Conservation (phyloP, 2,329 filamentous ascomycete genomes). For the Pseudogymnoascus sp. region DNA sequence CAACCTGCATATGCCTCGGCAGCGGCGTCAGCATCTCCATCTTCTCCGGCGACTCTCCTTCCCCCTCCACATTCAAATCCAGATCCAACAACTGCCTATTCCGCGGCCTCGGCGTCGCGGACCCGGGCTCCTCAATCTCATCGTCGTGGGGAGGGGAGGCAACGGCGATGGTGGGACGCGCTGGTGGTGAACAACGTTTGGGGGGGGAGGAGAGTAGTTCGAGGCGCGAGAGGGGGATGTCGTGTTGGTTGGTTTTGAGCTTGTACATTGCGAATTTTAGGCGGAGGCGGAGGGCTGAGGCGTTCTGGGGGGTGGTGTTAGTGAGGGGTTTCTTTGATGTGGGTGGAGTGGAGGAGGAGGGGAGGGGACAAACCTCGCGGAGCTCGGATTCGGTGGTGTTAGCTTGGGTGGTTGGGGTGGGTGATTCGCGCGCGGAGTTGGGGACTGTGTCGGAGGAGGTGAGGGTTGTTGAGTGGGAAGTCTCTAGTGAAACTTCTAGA, state of each 20-base stretch:
- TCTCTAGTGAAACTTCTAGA: not conserved
- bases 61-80: not conserved
- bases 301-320: conserved; percentile 39
- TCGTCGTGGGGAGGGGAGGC: not conserved
- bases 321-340: not conserved
- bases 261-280: conserved; percentile 68
- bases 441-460: not conserved
- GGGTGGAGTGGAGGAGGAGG: not conserved
- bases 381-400: not conserved
- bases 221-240: conserved; percentile 55
- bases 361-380: not conserved
- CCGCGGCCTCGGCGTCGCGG: not conserved
- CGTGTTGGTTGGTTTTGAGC: conserved; percentile 62
- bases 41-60: not conserved
- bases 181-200: conserved; percentile 7
- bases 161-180: not conserved
- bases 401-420: not conserved
- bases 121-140: conserved; percentile 5
- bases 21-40: not conserved
- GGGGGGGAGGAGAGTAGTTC: conserved; percentile 31
- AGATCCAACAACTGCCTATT: not conserved
- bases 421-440: not conserved
- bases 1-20: conserved; percentile 5
- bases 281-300: conserved; percentile 58
- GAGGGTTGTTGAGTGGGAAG: not conserved